A percentile compares a stretch with the other conserved stretches of the same genome.
phyloP scores from a whole-genome alignment of 2,329 filamentous ascomycete species.

The Ramularia endophylla region DNA sequence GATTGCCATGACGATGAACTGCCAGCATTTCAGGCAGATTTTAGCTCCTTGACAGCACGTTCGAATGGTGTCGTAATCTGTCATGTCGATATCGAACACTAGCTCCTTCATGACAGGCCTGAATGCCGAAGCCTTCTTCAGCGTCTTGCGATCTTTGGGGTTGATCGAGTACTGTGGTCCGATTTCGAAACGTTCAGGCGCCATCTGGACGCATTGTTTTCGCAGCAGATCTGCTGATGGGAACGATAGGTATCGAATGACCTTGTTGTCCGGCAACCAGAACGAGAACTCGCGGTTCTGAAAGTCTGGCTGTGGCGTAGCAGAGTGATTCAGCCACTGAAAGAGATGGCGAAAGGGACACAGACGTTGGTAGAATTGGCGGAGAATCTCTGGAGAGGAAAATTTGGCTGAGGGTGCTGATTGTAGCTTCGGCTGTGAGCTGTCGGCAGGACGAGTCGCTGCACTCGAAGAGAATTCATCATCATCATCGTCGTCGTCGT shows the following conservation, averaged over 20 bases:
- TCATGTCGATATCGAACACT: constrained; percentile 99
- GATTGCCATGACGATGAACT: constrained; percentile 96
- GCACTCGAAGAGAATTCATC: constrained; percentile 52
- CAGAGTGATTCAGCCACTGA: constrained; percentile 95
- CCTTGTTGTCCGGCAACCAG: constrained; percentile 85
- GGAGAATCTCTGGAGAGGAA: constrained; percentile 78
- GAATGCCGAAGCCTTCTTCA: constrained; percentile 76
- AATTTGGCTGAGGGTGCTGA: constrained; percentile 22
- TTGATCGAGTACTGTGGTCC: constrained; percentile 95
- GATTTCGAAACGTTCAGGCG: constrained; percentile 95
- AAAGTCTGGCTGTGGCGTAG: constrained; percentile 80
- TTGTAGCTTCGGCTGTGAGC: constrained; percentile 32
- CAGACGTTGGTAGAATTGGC: constrained; percentile 89
- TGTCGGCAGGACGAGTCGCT: constrained; percentile 40
- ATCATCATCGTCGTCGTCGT: constrained; percentile 51
- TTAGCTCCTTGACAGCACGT: constrained; percentile 92
- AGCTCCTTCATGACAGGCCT: constrained; percentile 86
- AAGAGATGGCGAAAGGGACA: constrained; percentile 94
- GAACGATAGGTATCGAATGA: constrained; percentile 85
- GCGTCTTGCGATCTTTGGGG: constrained; percentile 83
- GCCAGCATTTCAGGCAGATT: constrained; percentile 92
- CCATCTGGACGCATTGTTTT: constrained; percentile 81
- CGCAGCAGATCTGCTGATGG: constrained; percentile 66
- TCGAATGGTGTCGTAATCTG: constrained; percentile 94
- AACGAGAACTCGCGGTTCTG: constrained; percentile 93